Evolutionary conservation across 768 basidiomycete genomes (phyloP).

Genomic region (Rhizopogon vulgaris): DNA sequence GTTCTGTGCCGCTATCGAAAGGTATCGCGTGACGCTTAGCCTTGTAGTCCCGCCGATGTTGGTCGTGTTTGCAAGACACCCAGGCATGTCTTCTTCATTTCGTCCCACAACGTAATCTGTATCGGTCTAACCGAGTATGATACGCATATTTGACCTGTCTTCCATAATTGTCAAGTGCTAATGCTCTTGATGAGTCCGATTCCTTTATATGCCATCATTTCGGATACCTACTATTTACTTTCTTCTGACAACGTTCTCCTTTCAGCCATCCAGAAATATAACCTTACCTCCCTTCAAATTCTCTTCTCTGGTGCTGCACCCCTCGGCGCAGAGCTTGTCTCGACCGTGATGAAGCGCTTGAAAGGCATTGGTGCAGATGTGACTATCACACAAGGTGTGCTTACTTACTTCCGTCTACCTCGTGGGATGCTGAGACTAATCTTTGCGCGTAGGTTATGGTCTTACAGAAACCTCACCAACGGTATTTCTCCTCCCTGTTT

Average conservation of each 20-base stretch:
- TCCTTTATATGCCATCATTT: neutral
- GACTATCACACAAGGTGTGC: slow-evolving; percentile 46
- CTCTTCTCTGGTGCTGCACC: slow-evolving; percentile 81
- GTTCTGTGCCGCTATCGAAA: slow-evolving; percentile 62
- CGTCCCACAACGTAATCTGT: neutral
- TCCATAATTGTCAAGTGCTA: neutral
- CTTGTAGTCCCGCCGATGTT: slow-evolving; percentile 82
- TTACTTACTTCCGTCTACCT: neutral
- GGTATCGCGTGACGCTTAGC: slow-evolving; percentile 51
- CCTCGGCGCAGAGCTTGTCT: slow-evolving; percentile 55
- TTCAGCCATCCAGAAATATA: slow-evolving; percentile 57
- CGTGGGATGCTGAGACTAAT: neutral
- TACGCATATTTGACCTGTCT: neutral
- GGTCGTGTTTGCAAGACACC: slow-evolving; percentile 65
- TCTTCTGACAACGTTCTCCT: neutral
- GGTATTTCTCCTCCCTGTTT: slow-evolving; percentile 45
- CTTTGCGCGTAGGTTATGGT: slow-evolving; percentile 50
- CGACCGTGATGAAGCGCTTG: slow-evolving; percentile 36
- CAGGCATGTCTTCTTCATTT: slow-evolving; percentile 35
- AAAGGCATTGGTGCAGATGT: slow-evolving; percentile 36
- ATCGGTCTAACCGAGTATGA: neutral
- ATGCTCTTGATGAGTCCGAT: neutral
- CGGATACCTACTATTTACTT: neutral
- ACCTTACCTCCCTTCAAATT: slow-evolving; percentile 51
- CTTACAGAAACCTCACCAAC: slow-evolving; percentile 82